Conservation (phyloP, 805 yeast genomes). For the Maudiozyma bulderi region DNA sequence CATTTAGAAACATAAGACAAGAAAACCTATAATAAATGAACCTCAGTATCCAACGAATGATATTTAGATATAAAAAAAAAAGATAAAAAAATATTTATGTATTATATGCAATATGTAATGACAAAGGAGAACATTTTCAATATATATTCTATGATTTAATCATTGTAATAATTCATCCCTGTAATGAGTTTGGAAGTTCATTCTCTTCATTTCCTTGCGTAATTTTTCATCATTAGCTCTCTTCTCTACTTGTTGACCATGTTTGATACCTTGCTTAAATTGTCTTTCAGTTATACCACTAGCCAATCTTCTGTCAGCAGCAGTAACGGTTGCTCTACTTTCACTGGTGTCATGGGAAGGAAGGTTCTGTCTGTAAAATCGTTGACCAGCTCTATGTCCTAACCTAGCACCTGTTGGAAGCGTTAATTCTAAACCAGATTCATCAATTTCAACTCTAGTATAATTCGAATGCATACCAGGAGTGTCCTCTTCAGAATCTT, state of each 20-base stretch:
- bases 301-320: conserved; percentile 59
- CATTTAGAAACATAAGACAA: too few species aligned
- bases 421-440: conserved; percentile 52
- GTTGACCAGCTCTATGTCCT: conserved; percentile 70
- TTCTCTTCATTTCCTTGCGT: conserved; percentile 51
- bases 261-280: conserved; percentile 41
- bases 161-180: conserved; percentile 57
- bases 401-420: conserved; percentile 71
- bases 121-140: background rate
- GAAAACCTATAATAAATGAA: background rate
- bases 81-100: background rate
- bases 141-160: background rate
- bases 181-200: conserved; percentile 78
- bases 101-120: background rate
- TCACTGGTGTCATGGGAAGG: conserved; percentile 38
- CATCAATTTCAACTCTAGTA: conserved; percentile 36
- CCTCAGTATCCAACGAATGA: background rate
- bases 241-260: conserved; percentile 34
- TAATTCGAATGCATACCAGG: conserved; percentile 24
- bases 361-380: conserved; percentile 61
- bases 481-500: conserved; percentile 3
- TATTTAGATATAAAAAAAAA: background rate
- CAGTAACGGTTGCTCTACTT: conserved; percentile 63
- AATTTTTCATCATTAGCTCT: conserved; percentile 34
- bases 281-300: conserved; percentile 54